These are phyloP conservation scores for Candida suzukii DNA, from an alignment of 805 yeast genomes.

Conservation along the genomic window DNA sequence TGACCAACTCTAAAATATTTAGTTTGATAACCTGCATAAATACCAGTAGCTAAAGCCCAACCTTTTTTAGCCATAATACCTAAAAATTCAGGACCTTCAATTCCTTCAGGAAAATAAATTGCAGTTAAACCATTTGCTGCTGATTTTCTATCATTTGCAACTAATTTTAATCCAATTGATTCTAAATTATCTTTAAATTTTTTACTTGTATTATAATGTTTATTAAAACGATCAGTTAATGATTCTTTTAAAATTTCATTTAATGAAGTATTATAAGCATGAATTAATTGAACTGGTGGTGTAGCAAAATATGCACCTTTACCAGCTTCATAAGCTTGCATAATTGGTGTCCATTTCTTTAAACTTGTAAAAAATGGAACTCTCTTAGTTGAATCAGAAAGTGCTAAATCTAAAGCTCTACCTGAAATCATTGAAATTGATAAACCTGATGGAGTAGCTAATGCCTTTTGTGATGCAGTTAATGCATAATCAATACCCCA, in stretches of 20 bases:
- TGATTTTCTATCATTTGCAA: slow-evolving; percentile 47
- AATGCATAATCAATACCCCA: slow-evolving; percentile 89
- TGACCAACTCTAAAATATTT: slow-evolving; percentile 93
- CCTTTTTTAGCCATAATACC: slow-evolving; percentile 54
- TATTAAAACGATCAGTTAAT: slow-evolving; percentile 54
- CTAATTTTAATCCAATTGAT: slow-evolving; percentile 58
- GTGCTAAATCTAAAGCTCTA: slow-evolving; percentile 63
- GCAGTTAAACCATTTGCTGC: slow-evolving; percentile 91
- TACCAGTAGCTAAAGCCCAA: slow-evolving; percentile 82
- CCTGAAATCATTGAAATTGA: slow-evolving; percentile 68
- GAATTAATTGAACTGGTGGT: slow-evolving; percentile 84
- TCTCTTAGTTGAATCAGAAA: slow-evolving; percentile 38
- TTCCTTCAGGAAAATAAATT: slow-evolving; percentile 70
- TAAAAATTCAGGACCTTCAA: slow-evolving; percentile 63
- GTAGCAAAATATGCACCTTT: slow-evolving; percentile 88
- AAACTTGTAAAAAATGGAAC: slow-evolving; percentile 62
- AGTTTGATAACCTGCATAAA: slow-evolving; percentile 70
- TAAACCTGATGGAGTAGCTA: slow-evolving; percentile 92
- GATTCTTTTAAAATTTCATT: slow-evolving; percentile 47
- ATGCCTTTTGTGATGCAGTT: slow-evolving; percentile 92
- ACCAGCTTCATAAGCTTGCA: slow-evolving; percentile 80
- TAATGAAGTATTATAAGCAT: slow-evolving; percentile 72
- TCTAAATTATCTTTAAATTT: slow-evolving; percentile 55
- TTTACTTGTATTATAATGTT: slow-evolving; percentile 56
- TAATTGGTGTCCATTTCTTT: slow-evolving; percentile 81